Base-by-base conservation (phyloP, 208 protist genomes). In the Herpetomonas tarakana region DNA sequence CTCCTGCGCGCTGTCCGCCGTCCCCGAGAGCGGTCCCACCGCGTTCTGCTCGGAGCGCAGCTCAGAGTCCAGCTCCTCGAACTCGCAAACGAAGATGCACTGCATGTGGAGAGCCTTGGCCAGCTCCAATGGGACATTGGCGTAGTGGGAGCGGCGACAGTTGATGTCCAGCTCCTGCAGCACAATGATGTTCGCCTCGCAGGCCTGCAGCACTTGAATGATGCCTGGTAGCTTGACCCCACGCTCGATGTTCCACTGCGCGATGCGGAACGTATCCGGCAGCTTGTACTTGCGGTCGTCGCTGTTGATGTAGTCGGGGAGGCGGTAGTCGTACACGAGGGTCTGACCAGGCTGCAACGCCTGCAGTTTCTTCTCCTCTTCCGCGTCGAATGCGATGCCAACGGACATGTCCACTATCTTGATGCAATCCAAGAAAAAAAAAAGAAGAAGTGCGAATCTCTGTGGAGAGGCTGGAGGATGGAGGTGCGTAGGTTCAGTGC, bases 241-340 rank as follows among this genome's bases (percentile, higher is more conserved):
- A 3, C 89, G 78, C 75, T 93, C 89, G 41, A 95, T 90, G 69
- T 93, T 95, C 83, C 89, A 95, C 60, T 91, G 77, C 38, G 88
- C 69, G 12, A 92, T 55, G 16, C 71, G 59, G 21, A 91, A 65
- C 16, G 66, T 73, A n/a, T 80, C 74, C 12, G 68, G 30, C 19
- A 89, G 61, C 56, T 80, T 76, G 22, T 29, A 16, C 22, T 26
- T 21, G 21, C 61, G 58, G 28, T 55, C 68, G 26, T 54, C 31
- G n/a, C 24, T 53, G 21, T 41, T 35, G 39, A 27, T 14, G 39
- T 18, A n/a, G 9, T 14, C 46, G 1, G 21, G 35, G 0, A 56
- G 53, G 14, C 86, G 72, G 67, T 80, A 91, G 65, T 89, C 87
- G 57, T 91, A 93, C 38, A 84, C 58, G n/a, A 93, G 69, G 1